Percentiles rank a stretch among this genome's conserved stretches.
phyloP scores from a whole-genome alignment of 208 protist species.

The Trypanosoma theileri region DNA sequence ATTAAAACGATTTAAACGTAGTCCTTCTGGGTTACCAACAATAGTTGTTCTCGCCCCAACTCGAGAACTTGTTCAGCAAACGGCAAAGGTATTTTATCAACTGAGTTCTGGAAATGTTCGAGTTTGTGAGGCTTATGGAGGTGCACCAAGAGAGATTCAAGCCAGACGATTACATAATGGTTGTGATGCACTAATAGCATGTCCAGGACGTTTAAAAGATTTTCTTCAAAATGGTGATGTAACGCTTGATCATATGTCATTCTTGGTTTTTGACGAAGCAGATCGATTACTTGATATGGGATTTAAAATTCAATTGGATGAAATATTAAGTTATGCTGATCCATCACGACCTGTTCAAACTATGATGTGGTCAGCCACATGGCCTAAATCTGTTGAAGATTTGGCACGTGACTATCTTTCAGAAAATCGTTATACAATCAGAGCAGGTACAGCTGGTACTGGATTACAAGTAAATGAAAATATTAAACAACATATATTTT shows the following conservation, averaged over 20 bases:
- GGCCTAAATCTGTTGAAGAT: constrained; percentile 79
- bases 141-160: constrained; percentile 66
- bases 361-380: constrained; percentile 97
- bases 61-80: constrained; percentile 98
- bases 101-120: constrained; percentile 50
- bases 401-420: constrained; percentile 89
- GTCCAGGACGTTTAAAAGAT: constrained; percentile 97
- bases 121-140: constrained; percentile 83
- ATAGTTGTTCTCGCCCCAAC: constrained; percentile 98
- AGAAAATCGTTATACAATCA: constrained; percentile 75
- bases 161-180: constrained; percentile 56
- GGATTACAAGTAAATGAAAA: constrained; percentile 83
- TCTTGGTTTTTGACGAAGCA: constrained; percentile 99
- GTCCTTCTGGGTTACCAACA: constrained; percentile 50
- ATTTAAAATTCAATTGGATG: constrained; percentile 91
- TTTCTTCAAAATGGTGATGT: constrained; percentile 92
- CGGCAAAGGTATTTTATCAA: constrained; percentile 94
- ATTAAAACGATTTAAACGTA: constrained; percentile 53
- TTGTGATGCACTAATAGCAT: constrained; percentile 96
- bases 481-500: constrained; percentile 80
- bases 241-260: constrained; percentile 84
- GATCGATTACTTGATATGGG: constrained; percentile 96
- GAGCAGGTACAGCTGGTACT: constrained; percentile 81
- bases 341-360: constrained; percentile 80
- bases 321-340: constrained; percentile 91